These are phyloP conservation scores for Mycena leptocephala DNA, from an alignment of 768 basidiomycete species.

Conservation along the genomic window DNA sequence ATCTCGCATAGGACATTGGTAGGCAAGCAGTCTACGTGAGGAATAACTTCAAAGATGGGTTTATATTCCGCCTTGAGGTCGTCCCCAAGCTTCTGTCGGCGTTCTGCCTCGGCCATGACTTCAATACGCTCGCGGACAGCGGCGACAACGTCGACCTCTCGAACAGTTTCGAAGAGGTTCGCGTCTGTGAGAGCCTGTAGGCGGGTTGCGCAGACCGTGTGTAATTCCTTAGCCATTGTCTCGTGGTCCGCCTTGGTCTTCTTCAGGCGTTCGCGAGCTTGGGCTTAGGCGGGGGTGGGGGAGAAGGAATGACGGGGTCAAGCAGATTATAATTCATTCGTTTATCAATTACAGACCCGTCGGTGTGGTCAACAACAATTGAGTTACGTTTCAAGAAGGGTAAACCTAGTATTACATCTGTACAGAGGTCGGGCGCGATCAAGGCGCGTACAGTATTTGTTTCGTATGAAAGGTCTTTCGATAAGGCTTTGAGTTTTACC, in stretches of 20 bases:
- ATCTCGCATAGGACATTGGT: slow-evolving; percentile 38
- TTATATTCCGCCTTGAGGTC: slow-evolving; percentile 23
- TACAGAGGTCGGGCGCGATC: not conserved
- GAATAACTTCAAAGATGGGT: slow-evolving; percentile 40
- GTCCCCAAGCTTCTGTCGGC: not conserved
- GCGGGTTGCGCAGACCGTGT: not conserved
- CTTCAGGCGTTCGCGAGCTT: not conserved
- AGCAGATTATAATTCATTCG: not conserved
- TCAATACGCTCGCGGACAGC: slow-evolving; percentile 3
- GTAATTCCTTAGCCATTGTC: not conserved
- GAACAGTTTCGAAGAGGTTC: not conserved
- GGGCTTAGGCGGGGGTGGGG: not conserved
- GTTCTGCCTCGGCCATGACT: not conserved
- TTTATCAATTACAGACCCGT: not conserved
- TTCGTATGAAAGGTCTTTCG: not conserved
- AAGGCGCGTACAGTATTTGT: not conserved
- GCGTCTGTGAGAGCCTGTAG: not conserved
- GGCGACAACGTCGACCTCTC: not conserved
- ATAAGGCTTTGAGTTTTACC: not conserved
- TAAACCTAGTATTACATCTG: not conserved
- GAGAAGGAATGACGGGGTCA: not conserved
- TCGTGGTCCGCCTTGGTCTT: not conserved
- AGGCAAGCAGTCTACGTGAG: slow-evolving; percentile 40
- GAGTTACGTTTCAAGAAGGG: not conserved
- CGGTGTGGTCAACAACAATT: not conserved